phyloP scores from a whole-genome alignment of 768 basidiomycete species.

The Mycena alexandri region DNA sequence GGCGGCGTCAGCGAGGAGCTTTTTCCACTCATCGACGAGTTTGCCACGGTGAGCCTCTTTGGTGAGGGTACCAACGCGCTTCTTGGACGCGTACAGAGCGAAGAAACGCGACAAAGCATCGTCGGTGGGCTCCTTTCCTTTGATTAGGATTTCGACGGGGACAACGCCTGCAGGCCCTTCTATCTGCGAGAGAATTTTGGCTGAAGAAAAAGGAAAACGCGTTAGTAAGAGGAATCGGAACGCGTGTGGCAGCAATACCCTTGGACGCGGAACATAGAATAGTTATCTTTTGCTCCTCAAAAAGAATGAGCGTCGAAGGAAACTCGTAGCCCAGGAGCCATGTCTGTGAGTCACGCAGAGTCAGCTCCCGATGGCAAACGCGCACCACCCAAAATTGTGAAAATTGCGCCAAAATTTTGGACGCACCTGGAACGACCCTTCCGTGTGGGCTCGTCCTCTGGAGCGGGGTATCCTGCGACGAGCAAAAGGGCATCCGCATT shows the following conservation, averaged over 20 bases:
- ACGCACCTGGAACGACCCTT: conserved; percentile 91
- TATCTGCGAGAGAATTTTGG: conserved; percentile 88
- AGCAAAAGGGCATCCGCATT: conserved; percentile 79
- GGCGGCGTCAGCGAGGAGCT: conserved; percentile 63
- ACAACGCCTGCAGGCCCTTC: conserved; percentile 66
- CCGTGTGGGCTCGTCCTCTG: conserved; percentile 90
- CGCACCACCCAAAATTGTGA: conserved; percentile 24
- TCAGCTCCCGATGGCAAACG: conserved; percentile 26
- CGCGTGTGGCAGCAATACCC: conserved; percentile 62
- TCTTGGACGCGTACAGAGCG: conserved; percentile 68
- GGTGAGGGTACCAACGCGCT: conserved; percentile 77
- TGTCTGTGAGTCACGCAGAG: conserved; percentile 66
- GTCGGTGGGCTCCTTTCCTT: conserved; percentile 81
- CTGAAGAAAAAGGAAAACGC: conserved; percentile 53
- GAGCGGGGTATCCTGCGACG: conserved; percentile 80
- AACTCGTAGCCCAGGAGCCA: conserved; percentile 99
- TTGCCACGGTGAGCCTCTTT: conserved; percentile 93
- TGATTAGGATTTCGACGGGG: conserved; percentile 82
- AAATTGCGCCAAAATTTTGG: conserved; percentile 5
- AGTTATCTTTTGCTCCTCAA: conserved; percentile 80
- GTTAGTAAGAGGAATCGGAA: conserved; percentile 22
- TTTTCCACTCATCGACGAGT: conserved; percentile 88
- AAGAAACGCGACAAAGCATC: conserved; percentile 82
- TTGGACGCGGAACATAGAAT: conserved; percentile 92
- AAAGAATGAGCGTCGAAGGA: conserved; percentile 91